Conservation (phyloP, 2,329 filamentous ascomycete genomes). For the Rutstroemia sp. region DNA sequence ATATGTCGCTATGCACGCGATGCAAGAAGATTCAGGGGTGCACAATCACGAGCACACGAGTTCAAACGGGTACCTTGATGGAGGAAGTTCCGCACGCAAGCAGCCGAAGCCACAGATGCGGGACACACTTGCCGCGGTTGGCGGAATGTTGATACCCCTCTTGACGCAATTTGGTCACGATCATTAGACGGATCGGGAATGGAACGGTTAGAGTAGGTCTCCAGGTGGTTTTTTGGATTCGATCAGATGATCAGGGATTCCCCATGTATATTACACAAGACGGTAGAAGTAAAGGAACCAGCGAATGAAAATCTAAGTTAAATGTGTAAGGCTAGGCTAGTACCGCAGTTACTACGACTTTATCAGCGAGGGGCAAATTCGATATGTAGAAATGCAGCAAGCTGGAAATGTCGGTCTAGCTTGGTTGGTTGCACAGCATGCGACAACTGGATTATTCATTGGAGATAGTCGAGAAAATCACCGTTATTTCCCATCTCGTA, state of each 20-base stretch:
- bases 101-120: slow-evolving; percentile 52
- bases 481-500: too few species aligned
- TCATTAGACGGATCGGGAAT: slow-evolving; percentile 34
- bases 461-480: too few species aligned
- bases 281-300: too few species aligned
- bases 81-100: slow-evolving; percentile 40
- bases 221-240: neutral
- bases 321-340: too few species aligned
- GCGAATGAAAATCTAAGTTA: too few species aligned
- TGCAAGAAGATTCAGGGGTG: slow-evolving; percentile 63
- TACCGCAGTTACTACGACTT: too few species aligned
- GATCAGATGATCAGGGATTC: neutral
- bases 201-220: too few species aligned
- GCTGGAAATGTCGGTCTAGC: too few species aligned
- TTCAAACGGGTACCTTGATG: slow-evolving; percentile 48
- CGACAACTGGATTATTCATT: too few species aligned
- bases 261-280: neutral
- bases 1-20: slow-evolving; percentile 97
- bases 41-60: slow-evolving; percentile 35
- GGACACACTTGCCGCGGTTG: slow-evolving; percentile 63
- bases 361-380: too few species aligned
- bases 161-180: slow-evolving; percentile 73
- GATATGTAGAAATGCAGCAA: too few species aligned
- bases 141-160: slow-evolving; percentile 71
- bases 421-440: too few species aligned